Evolutionary conservation across 2,329 filamentous ascomycete genomes (phyloP).

Genomic region (Clarireedia sp.): DNA sequence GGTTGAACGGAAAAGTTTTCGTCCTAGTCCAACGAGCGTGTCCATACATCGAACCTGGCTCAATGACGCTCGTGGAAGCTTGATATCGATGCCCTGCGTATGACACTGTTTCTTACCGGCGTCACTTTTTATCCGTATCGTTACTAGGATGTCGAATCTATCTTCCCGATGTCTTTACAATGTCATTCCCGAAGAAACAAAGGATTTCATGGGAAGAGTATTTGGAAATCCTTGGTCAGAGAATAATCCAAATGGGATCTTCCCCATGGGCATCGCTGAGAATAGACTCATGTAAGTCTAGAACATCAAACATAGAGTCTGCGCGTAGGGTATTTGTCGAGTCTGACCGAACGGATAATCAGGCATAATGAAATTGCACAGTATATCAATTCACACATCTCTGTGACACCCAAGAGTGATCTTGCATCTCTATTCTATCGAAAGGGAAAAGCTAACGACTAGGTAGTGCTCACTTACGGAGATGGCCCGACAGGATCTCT

Average conservation of each 20-base stretch:
- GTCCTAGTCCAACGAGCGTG: too few relatives aligned
- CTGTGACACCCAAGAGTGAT: conserved; percentile 3
- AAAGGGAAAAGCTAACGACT: not conserved
- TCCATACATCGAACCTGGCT: too few relatives aligned
- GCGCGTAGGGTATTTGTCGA: not conserved
- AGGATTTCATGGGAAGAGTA: conserved; percentile 8
- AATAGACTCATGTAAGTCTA: conserved; percentile 13
- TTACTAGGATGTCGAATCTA: not conserved
- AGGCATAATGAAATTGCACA: conserved; percentile 13
- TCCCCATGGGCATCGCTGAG: conserved; percentile 13
- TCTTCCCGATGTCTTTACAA: conserved; percentile 9
- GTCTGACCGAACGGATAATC: not conserved
- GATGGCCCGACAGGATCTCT: conserved; percentile 23
- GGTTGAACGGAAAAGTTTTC: too few relatives aligned
- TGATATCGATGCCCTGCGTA: too few relatives aligned
- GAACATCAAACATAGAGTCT: not conserved
- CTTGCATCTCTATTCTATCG: not conserved
- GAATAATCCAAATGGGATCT: conserved; percentile 10
- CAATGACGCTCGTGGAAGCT: too few relatives aligned
- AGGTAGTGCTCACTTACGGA: conserved; percentile 13
- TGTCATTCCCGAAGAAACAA: conserved; percentile 1
- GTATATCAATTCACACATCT: conserved; percentile 8
- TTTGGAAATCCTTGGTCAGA: conserved; percentile 11
- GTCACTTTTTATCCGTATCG: too few relatives aligned
- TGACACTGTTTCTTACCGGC: too few relatives aligned